Conservation (phyloP, 208 protist species). For the Crithidia bombi region DNA sequence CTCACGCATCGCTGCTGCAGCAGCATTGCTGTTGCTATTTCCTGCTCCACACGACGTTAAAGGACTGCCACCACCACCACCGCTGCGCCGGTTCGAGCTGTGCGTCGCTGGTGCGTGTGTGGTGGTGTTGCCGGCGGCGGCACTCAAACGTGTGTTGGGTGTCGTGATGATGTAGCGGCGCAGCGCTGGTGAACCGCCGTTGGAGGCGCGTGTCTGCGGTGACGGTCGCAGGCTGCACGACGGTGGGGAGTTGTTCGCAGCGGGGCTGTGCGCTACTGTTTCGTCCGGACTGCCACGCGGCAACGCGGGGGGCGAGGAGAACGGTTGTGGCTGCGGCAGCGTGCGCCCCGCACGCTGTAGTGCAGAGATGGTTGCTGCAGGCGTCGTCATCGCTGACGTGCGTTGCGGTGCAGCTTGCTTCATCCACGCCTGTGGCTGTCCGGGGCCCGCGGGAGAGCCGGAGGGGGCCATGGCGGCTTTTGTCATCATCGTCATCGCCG, state of each 20-base stretch:
- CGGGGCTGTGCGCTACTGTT: neutral
- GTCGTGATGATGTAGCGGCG: conserved; percentile 35
- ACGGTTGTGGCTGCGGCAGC: conserved; percentile 11
- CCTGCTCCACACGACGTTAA: neutral
- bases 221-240: conserved; percentile 32
- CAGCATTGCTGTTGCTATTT: conserved; percentile 1
- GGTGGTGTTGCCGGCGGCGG: neutral
- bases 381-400: neutral
- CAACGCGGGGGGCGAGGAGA: neutral
- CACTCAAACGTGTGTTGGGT: conserved; percentile 1
- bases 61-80: conserved; percentile 5
- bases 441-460: neutral
- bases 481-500: neutral
- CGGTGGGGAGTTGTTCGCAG: conserved; percentile 14
- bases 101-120: conserved; percentile 2
- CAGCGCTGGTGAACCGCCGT: conserved; percentile 28
- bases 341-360: neutral
- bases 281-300: conserved; percentile 20
- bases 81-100: conserved; percentile 8
- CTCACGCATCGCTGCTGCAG: conserved; percentile 4
- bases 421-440: neutral
- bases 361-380: neutral
- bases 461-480: neutral
- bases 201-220: conserved; percentile 24
- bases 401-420: conserved; percentile 7